Percentiles rank a stretch among this genome's conserved stretches.
phyloP scores from a whole-genome alignment of 306 rosid genomes.

The Delonix regia region DNA sequence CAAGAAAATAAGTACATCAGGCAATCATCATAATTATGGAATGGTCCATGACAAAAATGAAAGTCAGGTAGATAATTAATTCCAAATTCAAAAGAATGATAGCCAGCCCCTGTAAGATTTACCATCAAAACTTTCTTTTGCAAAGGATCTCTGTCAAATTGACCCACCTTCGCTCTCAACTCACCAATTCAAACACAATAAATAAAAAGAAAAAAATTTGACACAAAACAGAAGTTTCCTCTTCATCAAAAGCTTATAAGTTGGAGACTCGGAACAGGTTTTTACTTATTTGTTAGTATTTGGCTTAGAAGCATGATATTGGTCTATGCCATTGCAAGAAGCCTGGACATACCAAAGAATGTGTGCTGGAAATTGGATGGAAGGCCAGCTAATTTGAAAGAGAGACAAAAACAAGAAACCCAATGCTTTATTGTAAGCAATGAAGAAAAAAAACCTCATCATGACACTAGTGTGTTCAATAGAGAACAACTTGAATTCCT shows the following conservation, averaged over 20 bases:
- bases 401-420: too few relatives aligned
- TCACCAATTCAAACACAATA: constrained; percentile 11
- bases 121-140: not conserved
- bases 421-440: too few relatives aligned
- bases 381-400: too few relatives aligned
- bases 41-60: not conserved
- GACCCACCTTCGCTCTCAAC: constrained; percentile 3
- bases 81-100: constrained; percentile 13
- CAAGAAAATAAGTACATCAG: constrained; percentile 1
- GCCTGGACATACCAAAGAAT: too few relatives aligned
- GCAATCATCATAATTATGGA: not conserved
- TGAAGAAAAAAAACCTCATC: too few relatives aligned
- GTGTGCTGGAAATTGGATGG: too few relatives aligned
- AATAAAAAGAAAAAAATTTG: not conserved
- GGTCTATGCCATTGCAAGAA: too few relatives aligned
- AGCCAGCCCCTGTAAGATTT: not conserved
- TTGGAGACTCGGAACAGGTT: constrained; percentile 9
- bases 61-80: constrained; percentile 9
- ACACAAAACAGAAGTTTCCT: not conserved
- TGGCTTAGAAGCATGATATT: constrained; percentile 6
- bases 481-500: too few relatives aligned
- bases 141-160: constrained; percentile 28
- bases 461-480: too few relatives aligned
- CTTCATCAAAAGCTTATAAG: constrained; percentile 10
- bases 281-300: constrained; percentile 16